A percentile compares a stretch with the other conserved stretches of the same genome.
Evolutionary conservation across 352 stramenopile genomes (phyloP).

Genomic region (Phytophthora pini): DNA sequence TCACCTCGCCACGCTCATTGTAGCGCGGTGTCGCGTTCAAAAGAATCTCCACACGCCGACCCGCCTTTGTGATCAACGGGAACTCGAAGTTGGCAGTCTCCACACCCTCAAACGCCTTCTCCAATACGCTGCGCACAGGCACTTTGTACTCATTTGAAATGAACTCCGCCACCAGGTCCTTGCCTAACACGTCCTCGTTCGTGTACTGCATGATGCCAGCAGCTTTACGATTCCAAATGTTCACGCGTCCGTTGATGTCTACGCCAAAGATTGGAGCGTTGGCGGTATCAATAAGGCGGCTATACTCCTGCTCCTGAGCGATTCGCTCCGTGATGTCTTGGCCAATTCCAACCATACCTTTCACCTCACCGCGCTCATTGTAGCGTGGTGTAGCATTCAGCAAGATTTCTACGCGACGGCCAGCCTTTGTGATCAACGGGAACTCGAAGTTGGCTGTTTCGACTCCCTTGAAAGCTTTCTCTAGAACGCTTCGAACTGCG

Average conservation of each 20-base stretch:
- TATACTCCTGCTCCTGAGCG: constrained; percentile 77
- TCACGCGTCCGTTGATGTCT: constrained; percentile 42
- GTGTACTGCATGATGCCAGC: constrained; percentile 57
- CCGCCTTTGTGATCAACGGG: constrained; percentile 65
- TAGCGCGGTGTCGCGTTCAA: constrained; percentile 74
- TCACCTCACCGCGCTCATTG: constrained; percentile 76
- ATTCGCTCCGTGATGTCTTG: constrained; percentile 85
- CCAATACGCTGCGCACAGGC: constrained; percentile 42
- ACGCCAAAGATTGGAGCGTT: constrained; percentile 80
- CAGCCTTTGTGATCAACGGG: constrained; percentile 44
- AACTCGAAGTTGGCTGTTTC: constrained; percentile 87
- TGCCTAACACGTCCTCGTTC: constrained; percentile 34
- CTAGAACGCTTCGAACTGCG: constrained; percentile 31
- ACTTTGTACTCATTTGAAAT: constrained; percentile 58
- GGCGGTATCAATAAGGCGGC: constrained; percentile 73
- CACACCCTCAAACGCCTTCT: constrained; percentile 40
- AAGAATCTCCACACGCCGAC: constrained; percentile 66
- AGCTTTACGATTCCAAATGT: constrained; percentile 74
- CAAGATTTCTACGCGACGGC: constrained; percentile 69
- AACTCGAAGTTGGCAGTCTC: constrained; percentile 68
- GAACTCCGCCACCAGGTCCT: constrained; percentile 53
- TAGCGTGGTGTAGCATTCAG: constrained; percentile 74
- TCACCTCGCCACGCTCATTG: constrained; percentile 61
- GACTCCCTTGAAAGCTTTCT: constrained; percentile 34
- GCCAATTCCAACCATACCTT: constrained; percentile 88